These are phyloP conservation scores for Fusarium denticulatum DNA, from an alignment of 2,329 filamentous ascomycete genomes.

Conservation along the genomic window DNA sequence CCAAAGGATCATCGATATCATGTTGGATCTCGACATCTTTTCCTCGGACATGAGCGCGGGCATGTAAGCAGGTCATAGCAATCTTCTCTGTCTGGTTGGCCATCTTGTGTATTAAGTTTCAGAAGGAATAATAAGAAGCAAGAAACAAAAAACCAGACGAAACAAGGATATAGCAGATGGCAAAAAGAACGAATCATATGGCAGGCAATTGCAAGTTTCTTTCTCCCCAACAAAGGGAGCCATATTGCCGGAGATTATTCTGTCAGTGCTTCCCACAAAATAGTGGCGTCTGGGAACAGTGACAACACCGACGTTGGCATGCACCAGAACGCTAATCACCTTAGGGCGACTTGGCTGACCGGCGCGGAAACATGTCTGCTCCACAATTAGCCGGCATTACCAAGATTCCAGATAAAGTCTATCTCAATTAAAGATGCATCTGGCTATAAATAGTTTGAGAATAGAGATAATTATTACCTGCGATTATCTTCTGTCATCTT, in stretches of 20 bases:
- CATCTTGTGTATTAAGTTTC: conserved; percentile 1
- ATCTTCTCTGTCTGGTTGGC: conserved; percentile 51
- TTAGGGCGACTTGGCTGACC: neutral
- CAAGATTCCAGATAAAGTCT: neutral
- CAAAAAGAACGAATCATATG: neutral
- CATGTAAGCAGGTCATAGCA: conserved; percentile 77
- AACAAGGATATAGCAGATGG: neutral
- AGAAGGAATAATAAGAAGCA: neutral
- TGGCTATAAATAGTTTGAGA: neutral
- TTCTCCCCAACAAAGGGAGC: neutral
- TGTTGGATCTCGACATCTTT: neutral
- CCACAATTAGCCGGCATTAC: neutral
- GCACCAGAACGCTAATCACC: neutral
- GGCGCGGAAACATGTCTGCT: neutral
- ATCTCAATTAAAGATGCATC: neutral
- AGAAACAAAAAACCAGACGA: neutral
- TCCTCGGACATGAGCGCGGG: neutral
- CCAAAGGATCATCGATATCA: neutral
- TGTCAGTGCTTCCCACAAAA: neutral
- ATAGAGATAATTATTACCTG: neutral
- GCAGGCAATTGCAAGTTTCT: neutral
- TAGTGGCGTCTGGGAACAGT: neutral
- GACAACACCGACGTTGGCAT: neutral
- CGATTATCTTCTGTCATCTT: neutral
- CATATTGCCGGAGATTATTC: neutral